phyloP scores from a whole-genome alignment of 495 filamentous ascomycete genomes.

The Penicillium bialowiezense region DNA sequence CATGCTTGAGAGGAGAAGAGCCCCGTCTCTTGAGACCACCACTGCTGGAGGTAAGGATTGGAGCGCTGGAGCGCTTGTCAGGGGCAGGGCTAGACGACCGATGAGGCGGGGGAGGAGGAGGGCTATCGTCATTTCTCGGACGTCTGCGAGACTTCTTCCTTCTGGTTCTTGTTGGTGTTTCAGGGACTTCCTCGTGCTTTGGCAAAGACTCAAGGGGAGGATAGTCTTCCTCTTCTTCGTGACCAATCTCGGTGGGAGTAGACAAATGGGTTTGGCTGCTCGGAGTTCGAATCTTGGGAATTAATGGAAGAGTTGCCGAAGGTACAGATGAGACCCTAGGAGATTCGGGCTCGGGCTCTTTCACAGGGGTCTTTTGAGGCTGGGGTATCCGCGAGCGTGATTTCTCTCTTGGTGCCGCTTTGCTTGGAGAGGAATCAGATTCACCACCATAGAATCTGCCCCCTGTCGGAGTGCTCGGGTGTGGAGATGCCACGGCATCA shows the following conservation, averaged over 20 bases:
- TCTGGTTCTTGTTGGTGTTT: conserved; percentile 34
- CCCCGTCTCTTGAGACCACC: conserved; percentile 60
- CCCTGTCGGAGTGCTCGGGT: conserved; percentile 9
- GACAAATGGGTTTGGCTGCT: conserved; percentile 40
- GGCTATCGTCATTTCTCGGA: conserved; percentile 35
- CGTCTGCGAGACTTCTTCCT: conserved; percentile 31
- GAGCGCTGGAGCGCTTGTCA: conserved; percentile 49
- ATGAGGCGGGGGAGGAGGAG: conserved; percentile 54
- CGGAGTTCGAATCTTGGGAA: conserved; percentile 51
- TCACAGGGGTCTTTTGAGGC: conserved; percentile 28
- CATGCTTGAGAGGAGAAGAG: conserved; percentile 95
- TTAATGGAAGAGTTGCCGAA: conserved; percentile 53
- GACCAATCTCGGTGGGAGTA: conserved; percentile 8
- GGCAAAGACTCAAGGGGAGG: conserved; percentile 27
- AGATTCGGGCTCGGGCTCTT: conserved; percentile 26
- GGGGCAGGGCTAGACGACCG: conserved; percentile 45
- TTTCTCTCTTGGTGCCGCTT: conserved; percentile 8
- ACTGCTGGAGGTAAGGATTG: conserved; percentile 43
- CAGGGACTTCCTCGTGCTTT: conserved; percentile 16
- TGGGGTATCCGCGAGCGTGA: conserved; percentile 9
- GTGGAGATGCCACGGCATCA: neutral
- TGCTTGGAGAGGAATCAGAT: conserved; percentile 5
- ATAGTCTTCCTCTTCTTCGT: conserved; percentile 39
- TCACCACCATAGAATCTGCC: conserved; percentile 24
- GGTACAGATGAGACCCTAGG: conserved; percentile 57